These are phyloP conservation scores for Xanthoceras sorbifolium DNA, from an alignment of 345 rosid species.

Conservation along the genomic window DNA sequence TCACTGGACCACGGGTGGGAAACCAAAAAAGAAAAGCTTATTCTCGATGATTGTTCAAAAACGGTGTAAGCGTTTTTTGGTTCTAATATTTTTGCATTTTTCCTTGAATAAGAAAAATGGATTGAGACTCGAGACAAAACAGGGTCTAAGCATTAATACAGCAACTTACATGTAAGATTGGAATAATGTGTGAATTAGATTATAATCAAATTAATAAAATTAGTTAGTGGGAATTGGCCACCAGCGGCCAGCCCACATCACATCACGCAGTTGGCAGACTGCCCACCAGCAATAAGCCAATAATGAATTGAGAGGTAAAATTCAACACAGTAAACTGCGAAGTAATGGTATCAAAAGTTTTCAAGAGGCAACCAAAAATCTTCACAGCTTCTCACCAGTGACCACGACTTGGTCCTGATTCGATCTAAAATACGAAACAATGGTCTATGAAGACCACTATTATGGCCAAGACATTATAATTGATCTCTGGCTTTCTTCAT, in stretches of 20 bases:
- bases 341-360: background rate
- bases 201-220: background rate
- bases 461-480: background rate
- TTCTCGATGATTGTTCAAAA: too few species aligned
- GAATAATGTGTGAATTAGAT: too few species aligned
- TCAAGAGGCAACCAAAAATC: background rate
- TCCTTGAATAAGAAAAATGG: too few species aligned
- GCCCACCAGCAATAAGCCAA: background rate
- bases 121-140: background rate
- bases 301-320: background rate
- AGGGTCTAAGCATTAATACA: background rate
- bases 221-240: background rate
- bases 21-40: too few species aligned
- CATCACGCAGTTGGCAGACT: background rate
- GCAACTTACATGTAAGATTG: background rate
- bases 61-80: too few species aligned
- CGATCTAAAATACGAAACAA: background rate
- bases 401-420: background rate
- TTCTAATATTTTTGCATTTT: too few species aligned
- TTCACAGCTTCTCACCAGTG: background rate
- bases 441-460: background rate
- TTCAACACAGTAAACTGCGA: background rate
- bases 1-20: too few species aligned
- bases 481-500: background rate
- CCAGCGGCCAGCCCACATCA: too few species aligned